These are phyloP conservation scores for Fusarium decemcellulare DNA, from an alignment of 2,329 filamentous ascomycete species.

Conservation along the genomic window DNA sequence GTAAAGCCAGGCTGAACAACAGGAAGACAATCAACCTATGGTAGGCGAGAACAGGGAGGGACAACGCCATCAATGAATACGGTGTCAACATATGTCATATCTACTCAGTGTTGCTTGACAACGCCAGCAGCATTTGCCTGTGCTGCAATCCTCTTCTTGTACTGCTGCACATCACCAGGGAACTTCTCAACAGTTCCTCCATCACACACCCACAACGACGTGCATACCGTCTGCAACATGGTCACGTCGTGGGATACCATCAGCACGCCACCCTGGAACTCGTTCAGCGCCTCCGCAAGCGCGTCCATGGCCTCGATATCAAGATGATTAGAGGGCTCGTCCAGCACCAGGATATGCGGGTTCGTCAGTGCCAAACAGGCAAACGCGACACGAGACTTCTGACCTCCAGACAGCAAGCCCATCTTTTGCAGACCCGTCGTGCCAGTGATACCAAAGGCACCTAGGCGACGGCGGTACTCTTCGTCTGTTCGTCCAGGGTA, in stretches of 20 bases:
- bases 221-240: constrained; percentile 97
- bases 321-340: constrained; percentile 98
- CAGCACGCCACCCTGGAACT: constrained; percentile 94
- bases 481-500: constrained; percentile 95
- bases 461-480: constrained; percentile 95
- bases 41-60: no score
- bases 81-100: not conserved
- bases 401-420: constrained; percentile 92
- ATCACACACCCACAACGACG: constrained; percentile 96
- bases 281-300: constrained; percentile 83
- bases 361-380: constrained; percentile 95
- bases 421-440: constrained; percentile 98
- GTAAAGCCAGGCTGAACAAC: not conserved
- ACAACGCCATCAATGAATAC: no score
- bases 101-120: constrained; percentile 73
- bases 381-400: constrained; percentile 98
- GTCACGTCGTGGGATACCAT: constrained; percentile 99
- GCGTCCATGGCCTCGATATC: constrained; percentile 99
- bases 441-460: constrained; percentile 90
- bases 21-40: not conserved
- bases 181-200: constrained; percentile 96
- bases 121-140: constrained; percentile 93
- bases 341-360: constrained; percentile 96
- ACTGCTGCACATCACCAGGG: constrained; percentile 92
- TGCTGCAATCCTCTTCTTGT: constrained; percentile 95